phyloP scores from a whole-genome alignment of 176 grass and related monocot genomes.

The Triticum dicoccoides region DNA sequence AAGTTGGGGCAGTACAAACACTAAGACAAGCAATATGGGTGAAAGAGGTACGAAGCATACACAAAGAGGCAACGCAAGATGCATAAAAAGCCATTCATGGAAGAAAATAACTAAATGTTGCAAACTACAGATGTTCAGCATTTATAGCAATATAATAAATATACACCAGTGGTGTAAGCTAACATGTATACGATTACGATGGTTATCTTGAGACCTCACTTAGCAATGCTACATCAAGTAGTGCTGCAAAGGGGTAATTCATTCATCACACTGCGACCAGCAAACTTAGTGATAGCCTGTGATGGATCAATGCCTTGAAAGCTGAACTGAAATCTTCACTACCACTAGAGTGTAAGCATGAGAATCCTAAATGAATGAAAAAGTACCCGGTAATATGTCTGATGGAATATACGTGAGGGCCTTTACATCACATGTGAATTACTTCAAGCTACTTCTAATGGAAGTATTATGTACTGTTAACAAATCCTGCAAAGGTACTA shows the following conservation, averaged over 20 bases:
- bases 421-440: not conserved
- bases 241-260: not conserved
- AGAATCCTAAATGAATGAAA: not conserved
- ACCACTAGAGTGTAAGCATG: conserved; percentile 4
- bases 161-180: conserved; percentile 11
- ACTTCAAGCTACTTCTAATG: conserved; percentile 3
- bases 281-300: not conserved
- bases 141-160: not conserved
- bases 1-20: not conserved
- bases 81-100: not conserved
- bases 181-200: not conserved
- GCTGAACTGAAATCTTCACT: not conserved
- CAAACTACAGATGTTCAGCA: not conserved
- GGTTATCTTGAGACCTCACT: conserved; percentile 8
- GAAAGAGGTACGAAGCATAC: too few relatives aligned
- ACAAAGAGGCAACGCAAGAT: not conserved
- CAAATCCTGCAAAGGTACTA: not conserved
- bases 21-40: not conserved
- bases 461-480: not conserved
- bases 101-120: conserved; percentile 25
- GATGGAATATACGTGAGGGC: not conserved
- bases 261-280: not conserved
- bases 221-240: not conserved
- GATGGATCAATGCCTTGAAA: not conserved
- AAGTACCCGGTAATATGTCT: not conserved